Evolutionary conservation across 352 stramenopile species (phyloP).

Genomic region (Globisporangium paroecandrum): DNA sequence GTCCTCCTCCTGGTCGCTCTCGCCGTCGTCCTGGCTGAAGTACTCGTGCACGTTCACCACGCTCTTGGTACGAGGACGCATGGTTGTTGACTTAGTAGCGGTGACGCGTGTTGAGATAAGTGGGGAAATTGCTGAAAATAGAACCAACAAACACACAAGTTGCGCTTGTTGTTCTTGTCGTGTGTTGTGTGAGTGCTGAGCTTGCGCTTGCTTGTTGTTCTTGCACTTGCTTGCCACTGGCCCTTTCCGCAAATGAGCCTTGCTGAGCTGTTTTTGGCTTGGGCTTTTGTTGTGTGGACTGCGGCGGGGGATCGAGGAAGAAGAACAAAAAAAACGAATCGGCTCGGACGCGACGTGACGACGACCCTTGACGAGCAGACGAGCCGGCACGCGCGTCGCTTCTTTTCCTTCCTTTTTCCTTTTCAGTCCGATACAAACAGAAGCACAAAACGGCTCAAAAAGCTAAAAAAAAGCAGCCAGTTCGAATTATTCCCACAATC

Average conservation of each 20-base stretch:
- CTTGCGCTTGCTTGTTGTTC: not conserved
- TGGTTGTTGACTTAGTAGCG: constrained; percentile 16
- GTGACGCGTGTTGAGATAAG: not conserved
- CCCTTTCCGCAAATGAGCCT: constrained; percentile 9
- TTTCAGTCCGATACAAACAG: not conserved
- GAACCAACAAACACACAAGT: not conserved
- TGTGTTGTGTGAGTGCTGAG: not conserved
- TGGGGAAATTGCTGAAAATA: not conserved
- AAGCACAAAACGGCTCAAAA: not conserved
- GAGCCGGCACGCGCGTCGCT: not conserved
- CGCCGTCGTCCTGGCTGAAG: constrained; percentile 55
- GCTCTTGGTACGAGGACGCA: constrained; percentile 71
- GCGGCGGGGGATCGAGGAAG: not conserved
- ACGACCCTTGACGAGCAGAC: constrained; percentile 12
- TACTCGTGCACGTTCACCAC: constrained; percentile 73
- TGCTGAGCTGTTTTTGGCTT: not conserved
- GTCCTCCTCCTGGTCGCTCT: constrained; percentile 36
- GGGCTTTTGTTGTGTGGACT: not conserved
- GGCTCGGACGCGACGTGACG: not conserved
- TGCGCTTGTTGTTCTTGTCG: not conserved
- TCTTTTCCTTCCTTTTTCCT: constrained; percentile 6
- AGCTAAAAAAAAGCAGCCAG: constrained; percentile 2
- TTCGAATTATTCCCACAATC: constrained; percentile 1
- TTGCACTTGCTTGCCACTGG: not conserved
- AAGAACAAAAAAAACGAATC: constrained; percentile 8